A percentile compares a stretch with the other conserved stretches of the same genome.
phyloP scores from a whole-genome alignment of 768 basidiomycete genomes.

The Suillus sp. region DNA sequence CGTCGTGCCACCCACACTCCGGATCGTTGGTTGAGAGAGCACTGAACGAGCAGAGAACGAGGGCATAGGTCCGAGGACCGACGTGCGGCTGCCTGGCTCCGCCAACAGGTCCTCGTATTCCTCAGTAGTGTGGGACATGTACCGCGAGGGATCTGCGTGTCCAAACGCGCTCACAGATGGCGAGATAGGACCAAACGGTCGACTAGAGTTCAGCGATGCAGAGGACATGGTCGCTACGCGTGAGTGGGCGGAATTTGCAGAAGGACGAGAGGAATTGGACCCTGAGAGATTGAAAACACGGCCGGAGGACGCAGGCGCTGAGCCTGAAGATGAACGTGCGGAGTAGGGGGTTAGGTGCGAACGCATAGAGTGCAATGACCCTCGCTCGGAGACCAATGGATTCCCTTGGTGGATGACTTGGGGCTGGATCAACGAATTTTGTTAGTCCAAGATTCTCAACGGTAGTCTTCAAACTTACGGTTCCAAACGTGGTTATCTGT shows the following conservation, averaged over 20 bases:
- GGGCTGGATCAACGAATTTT: conserved; percentile 35
- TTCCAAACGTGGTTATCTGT: conserved; percentile 62
- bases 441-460: conserved; percentile 21
- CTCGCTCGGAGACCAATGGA: conserved; percentile 55
- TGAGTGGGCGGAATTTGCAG: conserved; percentile 39
- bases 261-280: conserved; percentile 59
- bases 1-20: conserved; percentile 34
- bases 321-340: conserved; percentile 48
- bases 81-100: conserved; percentile 24
- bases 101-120: conserved; percentile 4
- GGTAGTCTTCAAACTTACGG: conserved; percentile 43
- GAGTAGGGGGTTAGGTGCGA: conserved; percentile 55
- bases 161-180: conserved; percentile 58
- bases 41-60: conserved; percentile 30
- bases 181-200: conserved; percentile 41
- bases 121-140: conserved; percentile 8
- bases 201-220: conserved; percentile 46
- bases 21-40: conserved; percentile 31
- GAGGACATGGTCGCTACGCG: conserved; percentile 38
- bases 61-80: conserved; percentile 36
- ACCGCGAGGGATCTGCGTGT: conserved; percentile 17
- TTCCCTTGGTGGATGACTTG: conserved; percentile 45
- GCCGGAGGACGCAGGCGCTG: conserved; percentile 50
- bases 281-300: conserved; percentile 45
- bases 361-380: conserved; percentile 65